Conservation (phyloP, 2,329 filamentous ascomycete genomes). For the Calonectria naviculata region DNA sequence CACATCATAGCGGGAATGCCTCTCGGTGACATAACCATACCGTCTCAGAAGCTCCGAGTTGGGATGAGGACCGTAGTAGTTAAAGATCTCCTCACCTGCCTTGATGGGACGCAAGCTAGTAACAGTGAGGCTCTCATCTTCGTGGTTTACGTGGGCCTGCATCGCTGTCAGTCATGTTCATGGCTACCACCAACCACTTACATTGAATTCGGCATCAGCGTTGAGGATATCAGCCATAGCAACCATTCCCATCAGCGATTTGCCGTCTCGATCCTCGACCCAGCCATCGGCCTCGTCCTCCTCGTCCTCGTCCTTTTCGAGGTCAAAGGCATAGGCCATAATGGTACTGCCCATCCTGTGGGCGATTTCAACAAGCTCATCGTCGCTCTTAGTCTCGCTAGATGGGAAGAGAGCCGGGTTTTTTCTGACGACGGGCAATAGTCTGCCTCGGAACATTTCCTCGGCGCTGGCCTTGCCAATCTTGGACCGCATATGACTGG, state of each 20-base stretch:
- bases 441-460: slow-evolving; percentile 68
- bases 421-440: slow-evolving; percentile 62
- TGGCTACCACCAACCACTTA: slow-evolving; percentile 45
- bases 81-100: slow-evolving; percentile 82
- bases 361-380: slow-evolving; percentile 63
- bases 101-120: slow-evolving; percentile 75
- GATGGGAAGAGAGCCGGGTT: slow-evolving; percentile 57
- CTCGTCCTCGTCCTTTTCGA: slow-evolving; percentile 69
- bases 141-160: slow-evolving; percentile 66
- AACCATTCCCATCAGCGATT: slow-evolving; percentile 82
- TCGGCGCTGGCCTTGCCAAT: slow-evolving; percentile 82
- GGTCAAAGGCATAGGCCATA: slow-evolving; percentile 93
- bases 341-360: slow-evolving; percentile 89
- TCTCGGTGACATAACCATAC: slow-evolving; percentile 87
- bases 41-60: slow-evolving; percentile 84
- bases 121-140: slow-evolving; percentile 71
- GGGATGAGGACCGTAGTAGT: slow-evolving; percentile 89
- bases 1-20: slow-evolving; percentile 83
- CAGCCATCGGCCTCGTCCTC: slow-evolving; percentile 73
- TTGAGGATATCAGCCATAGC: slow-evolving; percentile 92
- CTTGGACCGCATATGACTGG: slow-evolving; percentile 79
- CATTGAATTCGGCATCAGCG: slow-evolving; percentile 89
- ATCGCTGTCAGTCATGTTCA: slow-evolving; percentile 17
- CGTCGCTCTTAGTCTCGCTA: slow-evolving; percentile 50
- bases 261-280: slow-evolving; percentile 70